phyloP scores from a whole-genome alignment of 495 filamentous ascomycete species.

The Aspergillus sclerotiicarbonarius region DNA sequence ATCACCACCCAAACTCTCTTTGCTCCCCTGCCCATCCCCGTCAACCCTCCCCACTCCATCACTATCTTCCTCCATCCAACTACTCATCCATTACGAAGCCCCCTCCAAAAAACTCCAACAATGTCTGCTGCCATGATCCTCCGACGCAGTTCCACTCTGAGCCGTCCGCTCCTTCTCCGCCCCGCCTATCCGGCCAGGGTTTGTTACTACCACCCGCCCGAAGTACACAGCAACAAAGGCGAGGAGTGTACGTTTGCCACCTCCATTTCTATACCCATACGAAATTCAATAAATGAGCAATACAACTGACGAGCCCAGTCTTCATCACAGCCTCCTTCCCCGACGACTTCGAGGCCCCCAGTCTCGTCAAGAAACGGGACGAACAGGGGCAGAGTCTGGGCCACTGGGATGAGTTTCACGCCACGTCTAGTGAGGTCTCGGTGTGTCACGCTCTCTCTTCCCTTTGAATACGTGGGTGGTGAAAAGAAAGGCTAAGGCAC shows the following conservation, averaged over 20 bases:
- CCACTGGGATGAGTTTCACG: slow-evolving; percentile 18
- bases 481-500: neutral
- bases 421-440: slow-evolving; percentile 24
- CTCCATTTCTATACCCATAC: neutral
- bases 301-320: slow-evolving; percentile 1
- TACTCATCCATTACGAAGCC: neutral
- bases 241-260: slow-evolving; percentile 14
- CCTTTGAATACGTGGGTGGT: neutral
- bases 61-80: neutral
- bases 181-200: slow-evolving; percentile 8
- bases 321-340: slow-evolving; percentile 21
- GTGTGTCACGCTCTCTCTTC: slow-evolving; percentile 7
- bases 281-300: neutral
- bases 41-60: too few species aligned
- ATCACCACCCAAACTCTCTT: too few species aligned
- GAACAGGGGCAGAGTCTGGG: neutral
- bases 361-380: slow-evolving; percentile 10
- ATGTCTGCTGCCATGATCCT: neutral
- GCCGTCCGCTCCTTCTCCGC: slow-evolving; percentile 3
- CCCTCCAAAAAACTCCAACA: neutral
- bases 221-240: slow-evolving; percentile 14
- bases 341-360: slow-evolving; percentile 19
- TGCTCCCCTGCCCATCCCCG: too few species aligned
- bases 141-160: neutral
- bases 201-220: slow-evolving; percentile 8